These are phyloP conservation scores for Pneumocystis murina DNA, from an alignment of 1,139 yeast species.

Conservation along the genomic window DNA sequence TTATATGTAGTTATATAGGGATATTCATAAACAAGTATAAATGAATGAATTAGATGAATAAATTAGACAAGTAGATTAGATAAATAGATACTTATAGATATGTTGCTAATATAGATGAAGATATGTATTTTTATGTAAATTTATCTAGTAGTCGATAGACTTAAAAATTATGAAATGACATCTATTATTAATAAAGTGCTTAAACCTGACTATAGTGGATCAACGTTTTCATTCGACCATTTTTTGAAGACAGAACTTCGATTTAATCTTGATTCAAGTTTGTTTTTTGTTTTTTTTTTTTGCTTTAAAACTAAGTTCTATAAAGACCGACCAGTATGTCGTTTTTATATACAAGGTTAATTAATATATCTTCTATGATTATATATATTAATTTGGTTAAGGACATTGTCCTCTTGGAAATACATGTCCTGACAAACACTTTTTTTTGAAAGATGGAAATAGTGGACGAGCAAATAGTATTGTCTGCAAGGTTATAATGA, in stretches of 20 bases:
- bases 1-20: neutral
- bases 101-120: neutral
- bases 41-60: no score
- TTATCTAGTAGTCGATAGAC: neutral
- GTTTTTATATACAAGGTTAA: neutral
- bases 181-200: neutral
- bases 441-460: slow-evolving; percentile 36
- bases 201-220: neutral
- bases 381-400: slow-evolving; percentile 27
- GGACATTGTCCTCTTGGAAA: slow-evolving; percentile 75
- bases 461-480: slow-evolving; percentile 38
- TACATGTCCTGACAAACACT: slow-evolving; percentile 73
- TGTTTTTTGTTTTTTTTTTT: neutral
- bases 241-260: neutral
- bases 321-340: slow-evolving; percentile 1
- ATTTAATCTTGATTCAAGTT: slow-evolving; percentile 3
- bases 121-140: neutral
- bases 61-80: no score
- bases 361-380: neutral
- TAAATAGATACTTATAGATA: no score
- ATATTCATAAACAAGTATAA: neutral
- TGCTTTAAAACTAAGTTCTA: neutral
- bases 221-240: neutral
- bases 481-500: slow-evolving; percentile 22
- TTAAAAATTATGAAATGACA: neutral